Conservation (phyloP, 2,329 filamentous ascomycete species). For the Colletotrichum tabaci region DNA sequence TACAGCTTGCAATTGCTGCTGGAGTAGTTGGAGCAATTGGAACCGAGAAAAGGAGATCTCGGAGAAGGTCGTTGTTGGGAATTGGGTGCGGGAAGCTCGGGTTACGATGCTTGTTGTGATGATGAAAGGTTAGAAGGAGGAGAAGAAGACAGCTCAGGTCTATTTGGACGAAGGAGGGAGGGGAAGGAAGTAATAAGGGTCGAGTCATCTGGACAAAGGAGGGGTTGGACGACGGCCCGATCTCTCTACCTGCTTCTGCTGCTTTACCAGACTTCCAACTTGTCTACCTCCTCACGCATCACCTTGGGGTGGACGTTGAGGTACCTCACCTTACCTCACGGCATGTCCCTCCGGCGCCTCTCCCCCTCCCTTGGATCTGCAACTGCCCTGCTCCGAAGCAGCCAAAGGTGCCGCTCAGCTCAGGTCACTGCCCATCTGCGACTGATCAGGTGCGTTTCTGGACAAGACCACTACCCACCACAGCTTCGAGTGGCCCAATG, state of each 20-base stretch:
- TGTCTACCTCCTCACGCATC: constrained; percentile 20
- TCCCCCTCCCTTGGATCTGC: constrained; percentile 18
- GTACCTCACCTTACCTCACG: constrained; percentile 18
- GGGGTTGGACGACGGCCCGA: constrained; percentile 41
- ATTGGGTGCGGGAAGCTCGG: constrained; percentile 40
- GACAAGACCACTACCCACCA: constrained; percentile 40
- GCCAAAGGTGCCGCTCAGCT: constrained; percentile 25
- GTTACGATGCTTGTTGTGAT: constrained; percentile 38
- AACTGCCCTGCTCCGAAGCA: constrained; percentile 20
- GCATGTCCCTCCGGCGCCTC: constrained; percentile 6
- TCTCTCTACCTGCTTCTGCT: constrained; percentile 4
- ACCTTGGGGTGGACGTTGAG: constrained; percentile 8
- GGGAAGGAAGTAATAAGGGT: constrained; percentile 45
- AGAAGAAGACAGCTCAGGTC: constrained; percentile 27
- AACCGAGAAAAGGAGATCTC: constrained; percentile 7
- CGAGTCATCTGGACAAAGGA: constrained; percentile 41
- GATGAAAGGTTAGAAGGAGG: constrained; percentile 19
- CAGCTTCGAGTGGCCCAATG: constrained; percentile 42
- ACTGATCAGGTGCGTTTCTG: constrained; percentile 42
- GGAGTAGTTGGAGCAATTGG: constrained; percentile 30
- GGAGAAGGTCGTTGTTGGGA: constrained; percentile 17
- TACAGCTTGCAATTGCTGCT: constrained; percentile 27
- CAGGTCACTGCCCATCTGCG: constrained; percentile 24
- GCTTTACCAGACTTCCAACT: constrained; percentile 6
- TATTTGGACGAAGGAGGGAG: constrained; percentile 40